These are phyloP conservation scores for Globisporangium barbulae DNA, from an alignment of 352 stramenopile species.

Conservation along the genomic window DNA sequence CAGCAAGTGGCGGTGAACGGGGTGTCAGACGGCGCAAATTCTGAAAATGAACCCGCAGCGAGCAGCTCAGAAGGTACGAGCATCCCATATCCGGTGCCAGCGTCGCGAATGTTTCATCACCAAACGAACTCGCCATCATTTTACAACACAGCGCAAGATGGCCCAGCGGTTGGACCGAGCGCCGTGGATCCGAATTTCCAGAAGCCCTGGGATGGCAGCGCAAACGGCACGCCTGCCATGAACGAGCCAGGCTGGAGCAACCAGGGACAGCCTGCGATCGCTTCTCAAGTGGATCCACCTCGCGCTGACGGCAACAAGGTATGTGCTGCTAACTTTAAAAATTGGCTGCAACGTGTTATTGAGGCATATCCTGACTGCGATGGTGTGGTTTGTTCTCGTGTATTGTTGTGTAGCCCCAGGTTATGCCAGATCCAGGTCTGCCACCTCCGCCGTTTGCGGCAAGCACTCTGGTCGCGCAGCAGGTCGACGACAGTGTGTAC, in stretches of 20 bases:
- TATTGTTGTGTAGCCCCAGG: neutral
- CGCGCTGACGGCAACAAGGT: slow-evolving; percentile 14
- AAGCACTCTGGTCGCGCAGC: slow-evolving; percentile 56
- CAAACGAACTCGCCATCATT: slow-evolving; percentile 57
- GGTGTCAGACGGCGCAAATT: neutral
- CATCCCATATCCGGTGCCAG: slow-evolving; percentile 25
- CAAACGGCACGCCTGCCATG: neutral
- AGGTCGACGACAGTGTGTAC: slow-evolving; percentile 60
- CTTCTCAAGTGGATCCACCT: neutral
- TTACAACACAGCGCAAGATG: slow-evolving; percentile 48
- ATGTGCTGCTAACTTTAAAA: neutral
- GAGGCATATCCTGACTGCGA: neutral
- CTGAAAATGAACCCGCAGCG: neutral
- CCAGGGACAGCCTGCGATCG: slow-evolving; percentile 14
- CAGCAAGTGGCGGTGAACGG: neutral
- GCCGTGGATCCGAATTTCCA: slow-evolving; percentile 41
- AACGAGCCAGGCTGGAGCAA: slow-evolving; percentile 27
- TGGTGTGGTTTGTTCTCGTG: neutral
- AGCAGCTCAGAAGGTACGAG: slow-evolving; percentile 1
- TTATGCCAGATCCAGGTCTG: slow-evolving; percentile 33
- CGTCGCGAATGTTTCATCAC: slow-evolving; percentile 60
- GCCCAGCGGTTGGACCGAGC: slow-evolving; percentile 27
- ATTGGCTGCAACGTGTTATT: neutral
- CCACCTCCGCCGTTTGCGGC: slow-evolving; percentile 56
- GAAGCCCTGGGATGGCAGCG: slow-evolving; percentile 29